phyloP scores from a whole-genome alignment of 306 rosid species.

The Astragalus membranaceus region DNA sequence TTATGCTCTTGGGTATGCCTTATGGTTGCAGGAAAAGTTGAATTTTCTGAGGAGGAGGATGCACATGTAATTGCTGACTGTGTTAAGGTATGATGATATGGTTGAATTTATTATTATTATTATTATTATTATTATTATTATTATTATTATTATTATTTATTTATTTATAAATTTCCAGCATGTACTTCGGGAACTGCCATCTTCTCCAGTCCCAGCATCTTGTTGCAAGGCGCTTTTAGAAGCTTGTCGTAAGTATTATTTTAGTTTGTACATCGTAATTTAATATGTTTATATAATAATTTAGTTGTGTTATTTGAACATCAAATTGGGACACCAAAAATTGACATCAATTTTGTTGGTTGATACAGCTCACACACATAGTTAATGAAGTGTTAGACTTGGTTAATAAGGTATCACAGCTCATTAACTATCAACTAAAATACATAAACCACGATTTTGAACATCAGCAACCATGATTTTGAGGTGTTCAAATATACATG shows the following conservation, averaged over 20 bases:
- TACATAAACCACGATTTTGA: too few relatives aligned
- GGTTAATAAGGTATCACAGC: too few relatives aligned
- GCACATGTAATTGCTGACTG: constrained; percentile 91
- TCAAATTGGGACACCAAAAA: too few relatives aligned
- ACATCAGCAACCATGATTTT: too few relatives aligned
- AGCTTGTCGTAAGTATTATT: constrained; percentile 69
- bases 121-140: too few relatives aligned
- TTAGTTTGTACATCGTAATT: constrained; percentile 3
- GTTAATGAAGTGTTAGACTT: too few relatives aligned
- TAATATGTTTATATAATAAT: neutral
- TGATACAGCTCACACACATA: too few relatives aligned
- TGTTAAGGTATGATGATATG: constrained; percentile 57
- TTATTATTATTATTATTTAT: too few relatives aligned
- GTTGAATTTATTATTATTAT: neutral
- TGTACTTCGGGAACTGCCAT: constrained; percentile 82
- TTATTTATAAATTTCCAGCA: constrained; percentile 41
- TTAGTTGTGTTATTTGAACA: neutral
- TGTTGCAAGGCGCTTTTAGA: constrained; percentile 91
- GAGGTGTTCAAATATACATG: too few relatives aligned
- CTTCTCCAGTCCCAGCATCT: constrained; percentile 97
- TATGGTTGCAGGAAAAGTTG: constrained; percentile 68
- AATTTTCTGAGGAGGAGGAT: constrained; percentile 82
- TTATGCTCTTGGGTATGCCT: constrained; percentile 25
- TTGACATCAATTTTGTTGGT: too few relatives aligned
- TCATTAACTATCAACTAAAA: too few relatives aligned